phyloP scores from a whole-genome alignment of 345 rosid species.

The Sapria himalayana region DNA sequence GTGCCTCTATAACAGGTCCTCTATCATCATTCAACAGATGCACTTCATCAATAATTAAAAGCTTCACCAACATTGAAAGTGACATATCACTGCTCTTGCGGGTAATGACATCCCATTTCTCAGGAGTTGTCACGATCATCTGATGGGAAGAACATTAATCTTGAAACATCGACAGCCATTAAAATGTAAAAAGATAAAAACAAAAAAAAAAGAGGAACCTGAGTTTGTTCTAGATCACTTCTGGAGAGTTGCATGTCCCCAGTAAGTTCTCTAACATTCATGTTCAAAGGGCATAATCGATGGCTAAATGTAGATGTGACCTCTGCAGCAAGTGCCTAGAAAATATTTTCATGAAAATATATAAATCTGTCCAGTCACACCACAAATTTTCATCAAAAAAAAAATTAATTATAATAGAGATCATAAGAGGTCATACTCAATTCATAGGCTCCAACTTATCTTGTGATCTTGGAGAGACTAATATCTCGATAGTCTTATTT shows the following conservation, averaged over 20 bases:
- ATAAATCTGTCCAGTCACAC: too few species aligned
- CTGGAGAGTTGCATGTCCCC: conserved; percentile 96
- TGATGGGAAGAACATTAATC: conserved; percentile 12
- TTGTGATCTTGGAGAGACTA: too few species aligned
- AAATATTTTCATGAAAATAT: conserved; percentile 7
- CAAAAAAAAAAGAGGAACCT: conserved; percentile 36
- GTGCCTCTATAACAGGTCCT: conserved; percentile 95
- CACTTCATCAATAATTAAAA: conserved; percentile 91
- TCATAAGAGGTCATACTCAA: too few species aligned
- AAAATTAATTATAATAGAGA: too few species aligned
- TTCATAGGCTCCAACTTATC: too few species aligned
- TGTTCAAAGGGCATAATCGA: conserved; percentile 76
- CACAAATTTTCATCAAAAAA: too few species aligned
- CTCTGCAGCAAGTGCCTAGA: conserved; percentile 93
- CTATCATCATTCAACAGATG: conserved; percentile 98
- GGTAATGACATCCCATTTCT: conserved; percentile 99
- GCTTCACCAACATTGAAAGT: conserved; percentile 88
- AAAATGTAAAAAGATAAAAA: too few species aligned
- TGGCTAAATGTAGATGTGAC: conserved; percentile 77
- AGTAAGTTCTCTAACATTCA: conserved; percentile 89
- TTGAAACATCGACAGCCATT: too few species aligned
- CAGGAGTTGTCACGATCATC: conserved; percentile 99
- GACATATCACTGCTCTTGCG: conserved; percentile 99
- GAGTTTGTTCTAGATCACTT: conserved; percentile 84
- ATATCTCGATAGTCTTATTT: too few species aligned